These are phyloP conservation scores for Cryptococcus sp. DNA, from an alignment of 1,284 basidiomycete genomes.

Conservation along the genomic window DNA sequence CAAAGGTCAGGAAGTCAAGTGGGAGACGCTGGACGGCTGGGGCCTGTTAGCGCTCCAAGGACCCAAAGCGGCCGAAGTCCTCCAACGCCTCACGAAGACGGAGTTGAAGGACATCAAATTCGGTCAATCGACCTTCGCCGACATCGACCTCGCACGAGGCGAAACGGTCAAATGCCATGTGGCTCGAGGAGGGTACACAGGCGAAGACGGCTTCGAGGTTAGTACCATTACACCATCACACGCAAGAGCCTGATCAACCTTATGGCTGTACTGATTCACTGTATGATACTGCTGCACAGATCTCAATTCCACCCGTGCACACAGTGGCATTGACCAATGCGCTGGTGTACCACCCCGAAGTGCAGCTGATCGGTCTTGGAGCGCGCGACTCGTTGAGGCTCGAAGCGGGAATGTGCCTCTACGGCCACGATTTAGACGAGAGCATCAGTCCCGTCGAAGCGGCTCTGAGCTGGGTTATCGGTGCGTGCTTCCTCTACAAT, in stretches of 20 bases:
- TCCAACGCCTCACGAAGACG: conserved; percentile 68
- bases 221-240: conserved; percentile 21
- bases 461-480: conserved; percentile 88
- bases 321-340: conserved; percentile 72
- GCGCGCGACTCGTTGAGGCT: conserved; percentile 90
- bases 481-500: conserved; percentile 55
- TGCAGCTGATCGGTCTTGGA: conserved; percentile 86
- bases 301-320: conserved; percentile 81
- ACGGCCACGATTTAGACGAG: conserved; percentile 92
- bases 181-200: conserved; percentile 96
- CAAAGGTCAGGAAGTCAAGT: conserved; percentile 66
- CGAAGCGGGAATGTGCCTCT: conserved; percentile 98
- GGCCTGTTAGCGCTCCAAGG: conserved; percentile 92
- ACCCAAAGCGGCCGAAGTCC: conserved; percentile 75
- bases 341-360: conserved; percentile 64
- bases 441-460: conserved; percentile 85
- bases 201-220: conserved; percentile 97
- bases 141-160: conserved; percentile 58
- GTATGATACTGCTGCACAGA: conserved; percentile 56
- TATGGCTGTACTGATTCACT: not conserved
- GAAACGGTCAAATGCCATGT: conserved; percentile 76
- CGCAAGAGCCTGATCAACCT: not conserved
- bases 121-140: conserved; percentile 74
- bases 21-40: conserved; percentile 80
- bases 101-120: conserved; percentile 76